Base-by-base conservation (phyloP, 2,329 filamentous ascomycete species). In the Cercospora zeina region DNA sequence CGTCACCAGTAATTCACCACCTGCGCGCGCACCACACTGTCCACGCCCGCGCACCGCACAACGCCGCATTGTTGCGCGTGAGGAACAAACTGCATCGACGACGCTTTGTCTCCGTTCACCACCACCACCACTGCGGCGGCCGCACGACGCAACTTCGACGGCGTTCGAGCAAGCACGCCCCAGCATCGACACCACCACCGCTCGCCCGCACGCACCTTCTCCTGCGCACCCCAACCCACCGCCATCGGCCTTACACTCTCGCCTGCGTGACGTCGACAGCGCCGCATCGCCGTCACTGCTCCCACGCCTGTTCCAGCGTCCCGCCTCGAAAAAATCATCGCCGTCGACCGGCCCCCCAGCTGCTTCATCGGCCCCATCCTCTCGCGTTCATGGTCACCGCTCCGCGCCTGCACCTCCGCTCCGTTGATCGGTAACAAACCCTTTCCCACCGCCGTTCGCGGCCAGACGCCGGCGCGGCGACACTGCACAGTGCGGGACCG, bases 401-500 rank as follows among this genome's bases (percentile, higher is more conserved):
- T 45, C 19, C 39, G 13, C 39, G 16, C 7, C 39, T 6, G 10
- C 39, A 45, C 7, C 39, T 21, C 39, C 13, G 39, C 39, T 45
- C 19, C 39, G 16, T 45, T 45, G 39, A 45, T 19, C 39, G 39
- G 39, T 45, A 14, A 24, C 16, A 19, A 45, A 10, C 19, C 13
- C 16, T 1, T 24, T 21, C 0, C 19, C 39, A 13, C 16, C 39
- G 39, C 39, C 19, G 16, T 21, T 16, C 39, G 39, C 39, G 21
- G 24, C 27, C 47, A 51, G 30, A 51, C 47, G 47, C 47, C 47
- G 47, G 56, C 31, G 31, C 19, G 42, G 33, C 42, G 31, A 49
- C 27, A 27, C 27, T 24, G 45, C 42, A 14, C 42, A 42, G 34
- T 51, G 56, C 45, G 54, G 58, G 55, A 61, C 62, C 67, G 64